These are phyloP conservation scores for Pinguiococcus pyrenoidosus DNA, from an alignment of 108 stramenopile genomes.

Conservation along the genomic window DNA sequence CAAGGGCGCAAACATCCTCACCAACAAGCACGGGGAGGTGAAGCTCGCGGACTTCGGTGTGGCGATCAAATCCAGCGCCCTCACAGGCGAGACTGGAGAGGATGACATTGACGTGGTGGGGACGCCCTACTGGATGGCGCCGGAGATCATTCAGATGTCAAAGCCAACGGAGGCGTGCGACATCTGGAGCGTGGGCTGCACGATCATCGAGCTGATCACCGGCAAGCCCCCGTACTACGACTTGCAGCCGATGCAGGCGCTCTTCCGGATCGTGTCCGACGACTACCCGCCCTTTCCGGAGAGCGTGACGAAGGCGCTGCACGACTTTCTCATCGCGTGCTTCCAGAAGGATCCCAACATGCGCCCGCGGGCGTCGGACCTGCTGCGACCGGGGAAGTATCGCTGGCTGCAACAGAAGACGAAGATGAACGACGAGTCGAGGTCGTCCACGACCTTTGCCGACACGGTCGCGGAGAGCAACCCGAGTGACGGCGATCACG, in stretches of 20 bases:
- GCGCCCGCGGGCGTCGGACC: too few species aligned
- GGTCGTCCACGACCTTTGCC: too few species aligned
- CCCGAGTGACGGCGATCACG: too few species aligned
- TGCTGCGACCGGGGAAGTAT: too few species aligned
- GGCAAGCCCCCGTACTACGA: slow-evolving; percentile 47
- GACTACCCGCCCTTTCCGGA: slow-evolving; percentile 40
- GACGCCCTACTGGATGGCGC: slow-evolving; percentile 48
- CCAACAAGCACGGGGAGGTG: slow-evolving; percentile 70
- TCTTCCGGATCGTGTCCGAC: slow-evolving; percentile 45
- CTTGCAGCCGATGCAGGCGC: slow-evolving; percentile 38
- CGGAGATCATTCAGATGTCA: slow-evolving; percentile 46
- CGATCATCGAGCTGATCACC: slow-evolving; percentile 40
- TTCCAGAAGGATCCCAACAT: slow-evolving; percentile 34
- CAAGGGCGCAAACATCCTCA: slow-evolving; percentile 81
- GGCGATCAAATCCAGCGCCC: slow-evolving; percentile 6
- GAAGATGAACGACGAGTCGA: too few species aligned
- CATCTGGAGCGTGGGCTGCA: slow-evolving; percentile 41
- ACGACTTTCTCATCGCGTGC: slow-evolving; percentile 34
- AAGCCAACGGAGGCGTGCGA: slow-evolving; percentile 40
- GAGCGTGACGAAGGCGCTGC: slow-evolving; percentile 15
- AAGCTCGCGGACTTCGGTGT: slow-evolving; percentile 44
- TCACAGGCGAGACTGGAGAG: background rate
- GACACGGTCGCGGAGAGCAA: too few species aligned
- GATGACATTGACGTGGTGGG: slow-evolving; percentile 29
- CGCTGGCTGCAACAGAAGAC: too few species aligned